Conservation (phyloP, 495 filamentous ascomycete genomes). For the Penicillium odoratum region DNA sequence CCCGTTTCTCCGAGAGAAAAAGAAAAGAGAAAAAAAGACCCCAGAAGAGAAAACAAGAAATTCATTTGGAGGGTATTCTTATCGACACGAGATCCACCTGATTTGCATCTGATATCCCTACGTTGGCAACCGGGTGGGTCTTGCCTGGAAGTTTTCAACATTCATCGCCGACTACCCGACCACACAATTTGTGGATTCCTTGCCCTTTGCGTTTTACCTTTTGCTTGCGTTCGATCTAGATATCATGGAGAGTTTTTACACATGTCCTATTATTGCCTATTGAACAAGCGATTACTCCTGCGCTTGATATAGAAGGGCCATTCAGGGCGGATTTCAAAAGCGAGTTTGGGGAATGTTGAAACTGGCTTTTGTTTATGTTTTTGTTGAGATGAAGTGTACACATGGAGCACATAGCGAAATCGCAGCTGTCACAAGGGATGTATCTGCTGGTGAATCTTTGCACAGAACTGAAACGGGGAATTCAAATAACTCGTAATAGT, state of each 20-base stretch:
- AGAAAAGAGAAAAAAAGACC: not conserved
- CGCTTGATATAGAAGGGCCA: conserved; percentile 35
- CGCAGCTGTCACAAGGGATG: conserved; percentile 5
- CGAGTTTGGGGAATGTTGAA: conserved; percentile 22
- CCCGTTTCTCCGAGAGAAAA: not conserved
- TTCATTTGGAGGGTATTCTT: not conserved
- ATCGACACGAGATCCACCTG: conserved; percentile 7
- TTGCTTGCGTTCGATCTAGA: conserved; percentile 72
- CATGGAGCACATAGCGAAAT: conserved; percentile 23
- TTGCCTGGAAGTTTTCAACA: conserved; percentile 20
- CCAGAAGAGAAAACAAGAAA: not conserved
- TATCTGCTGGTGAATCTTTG: conserved; percentile 1
- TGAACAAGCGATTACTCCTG: conserved; percentile 62
- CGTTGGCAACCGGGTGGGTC: conserved; percentile 1
- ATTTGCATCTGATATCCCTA: conserved; percentile 1
- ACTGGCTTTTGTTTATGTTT: conserved; percentile 17
- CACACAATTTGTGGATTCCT: conserved; percentile 18
- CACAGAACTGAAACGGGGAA: not conserved
- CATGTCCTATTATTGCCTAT: conserved; percentile 55
- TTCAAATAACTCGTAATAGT: not conserved
- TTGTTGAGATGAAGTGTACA: conserved; percentile 17
- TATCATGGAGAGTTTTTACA: conserved; percentile 55
- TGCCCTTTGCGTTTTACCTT: conserved; percentile 38
- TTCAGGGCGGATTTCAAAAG: conserved; percentile 18
- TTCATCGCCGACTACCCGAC: conserved; percentile 21